These are phyloP conservation scores for Metroxylon sagu DNA, from an alignment of 176 grass and related monocot genomes.

Conservation along the genomic window DNA sequence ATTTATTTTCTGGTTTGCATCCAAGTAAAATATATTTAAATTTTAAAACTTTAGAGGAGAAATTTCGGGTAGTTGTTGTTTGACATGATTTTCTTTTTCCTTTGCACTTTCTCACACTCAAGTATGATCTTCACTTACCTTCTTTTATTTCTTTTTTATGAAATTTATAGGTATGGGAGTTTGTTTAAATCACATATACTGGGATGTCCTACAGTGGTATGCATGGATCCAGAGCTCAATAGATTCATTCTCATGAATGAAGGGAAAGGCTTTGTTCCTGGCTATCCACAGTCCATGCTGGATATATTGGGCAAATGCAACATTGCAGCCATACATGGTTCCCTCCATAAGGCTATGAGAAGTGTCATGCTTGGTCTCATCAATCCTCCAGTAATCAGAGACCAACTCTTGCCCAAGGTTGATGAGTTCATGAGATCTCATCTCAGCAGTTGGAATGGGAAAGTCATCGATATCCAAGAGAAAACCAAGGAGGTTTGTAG, in stretches of 20 bases:
- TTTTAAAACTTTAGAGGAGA: too few species aligned
- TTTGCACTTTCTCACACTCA: too few species aligned
- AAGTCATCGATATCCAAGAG: conserved; percentile 72
- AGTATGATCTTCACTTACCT: too few species aligned
- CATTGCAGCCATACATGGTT: conserved; percentile 85
- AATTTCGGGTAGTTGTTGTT: too few species aligned
- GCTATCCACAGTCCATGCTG: conserved; percentile 95
- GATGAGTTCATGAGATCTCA: conserved; percentile 77
- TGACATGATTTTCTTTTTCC: too few species aligned
- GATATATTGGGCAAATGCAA: conserved; percentile 71
- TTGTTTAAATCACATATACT: conserved; percentile 94
- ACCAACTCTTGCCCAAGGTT: conserved; percentile 64
- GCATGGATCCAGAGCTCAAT: conserved; percentile 93
- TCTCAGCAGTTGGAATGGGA: conserved; percentile 45
- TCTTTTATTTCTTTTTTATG: neutral
- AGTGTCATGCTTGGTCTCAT: conserved; percentile 66
- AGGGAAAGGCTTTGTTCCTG: conserved; percentile 64
- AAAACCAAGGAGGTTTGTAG: conserved; percentile 88
- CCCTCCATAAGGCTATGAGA: conserved; percentile 72
- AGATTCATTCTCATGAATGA: conserved; percentile 59
- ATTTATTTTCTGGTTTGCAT: too few species aligned
- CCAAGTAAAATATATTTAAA: too few species aligned
- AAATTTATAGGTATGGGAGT: conserved; percentile 59
- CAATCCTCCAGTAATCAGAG: conserved; percentile 44
- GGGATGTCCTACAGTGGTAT: conserved; percentile 90